Base-by-base conservation (phyloP, 805 yeast species). In the Starmera amethionina region DNA sequence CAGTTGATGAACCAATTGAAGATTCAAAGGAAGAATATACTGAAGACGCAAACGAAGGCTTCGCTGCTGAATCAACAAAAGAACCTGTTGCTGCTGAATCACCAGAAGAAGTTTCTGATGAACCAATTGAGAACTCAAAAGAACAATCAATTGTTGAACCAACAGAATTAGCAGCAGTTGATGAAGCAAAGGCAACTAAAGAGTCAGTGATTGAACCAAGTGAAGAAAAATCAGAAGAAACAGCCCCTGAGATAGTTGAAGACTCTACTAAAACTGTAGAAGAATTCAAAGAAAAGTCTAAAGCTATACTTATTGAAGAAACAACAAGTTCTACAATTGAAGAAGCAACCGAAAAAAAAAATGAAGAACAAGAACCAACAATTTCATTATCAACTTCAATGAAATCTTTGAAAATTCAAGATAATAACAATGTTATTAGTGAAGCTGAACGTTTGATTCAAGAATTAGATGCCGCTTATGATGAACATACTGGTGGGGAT, bases 401-500 rank as follows among this genome's bases (percentile, higher is more conserved):
- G 27, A 22, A 22, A 22, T 22, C 27, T 22, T 22, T 22, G 27
- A 22, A 5, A 22, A 7, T 22, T 6, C 3, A 22, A 22, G 27
- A 22, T 4, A 22, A 22, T 22, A 22, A 22, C 9, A 3, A 4
- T 22, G 9, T 22, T 22, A 22, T 22, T 22, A 22, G 27, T 37
- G 56, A 48, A 32, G 41, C 54, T 4, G 55, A 50, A 34, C 44
- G 47, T 15, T 35, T 51, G 30, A 52, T 50, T 34, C 35, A 39
- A 22, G 50, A 50, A 31, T 39, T 48, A 14, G 52, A 53, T 37
- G 38, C 42, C 29, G 51, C 48, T 30, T 42, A 46, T 14, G 43
- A 32, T 32, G 18, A 32, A 10, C 34, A 32, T 32, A 19, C 22
- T 16, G 34, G 34, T 32, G 34, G 18, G 13, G 18, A 32, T 16